Base-by-base conservation (phyloP, 805 yeast species). In the Candida incommunis region DNA sequence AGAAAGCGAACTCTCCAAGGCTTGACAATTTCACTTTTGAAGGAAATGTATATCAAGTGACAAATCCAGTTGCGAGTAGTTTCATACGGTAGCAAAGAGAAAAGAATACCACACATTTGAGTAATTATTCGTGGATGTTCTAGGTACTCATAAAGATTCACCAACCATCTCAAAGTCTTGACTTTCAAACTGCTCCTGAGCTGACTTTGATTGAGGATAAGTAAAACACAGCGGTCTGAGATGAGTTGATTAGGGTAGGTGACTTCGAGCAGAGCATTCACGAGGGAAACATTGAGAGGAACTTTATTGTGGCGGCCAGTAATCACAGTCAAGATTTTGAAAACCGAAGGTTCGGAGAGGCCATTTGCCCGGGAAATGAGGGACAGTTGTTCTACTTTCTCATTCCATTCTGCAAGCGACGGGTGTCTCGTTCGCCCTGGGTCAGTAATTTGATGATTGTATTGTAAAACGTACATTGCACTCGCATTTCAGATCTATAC, bases 1-100 rank as follows among this genome's bases (percentile, higher is more conserved):
- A 55, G 45, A 25, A 47, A 50, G n/a, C 45, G 41, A 9, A 53
- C 50, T 34, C 53, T 34, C 57, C 57, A 55, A 15, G 54, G 51
- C 37, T 40, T 47, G 34, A 53, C 53, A 9, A 48, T 41, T 13
- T 37, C 41, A 2, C 34, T 22, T 21, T 50, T 31, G 13, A 55
- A 45, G 1, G 51, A 42, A 9, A 50, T 29, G 37, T 43, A 52
- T 13, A 55, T 42, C 24, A 55, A 29, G 45, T 51, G 52, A 42
- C 56, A 51, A 15, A 51, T 40, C 50, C 53, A 51, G 2, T 45
- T 48, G 9, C 57, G 48, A 5, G 49, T 42, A 3, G 45, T 44
- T 40, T 48, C 50, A 34, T 41, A 48, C 35, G 46, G 46, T 11
- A 55, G 45, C 40, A 48, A 42, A 21, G 48, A 44, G 43, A 55